Conservation (phyloP, 1,284 basidiomycete species). For the Irpex lacteus region DNA sequence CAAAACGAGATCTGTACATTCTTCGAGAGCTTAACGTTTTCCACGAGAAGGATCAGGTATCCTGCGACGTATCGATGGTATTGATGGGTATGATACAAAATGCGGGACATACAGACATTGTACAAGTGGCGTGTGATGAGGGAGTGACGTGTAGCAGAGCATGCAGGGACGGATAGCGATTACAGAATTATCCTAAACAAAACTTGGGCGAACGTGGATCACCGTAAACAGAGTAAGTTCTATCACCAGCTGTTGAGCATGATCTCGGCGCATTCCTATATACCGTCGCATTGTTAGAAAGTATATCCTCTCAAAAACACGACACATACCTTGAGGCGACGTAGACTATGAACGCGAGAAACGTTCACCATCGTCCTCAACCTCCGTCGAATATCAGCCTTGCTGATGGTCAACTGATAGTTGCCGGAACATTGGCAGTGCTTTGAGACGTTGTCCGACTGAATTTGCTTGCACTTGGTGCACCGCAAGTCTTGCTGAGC, state of each 20-base stretch:
- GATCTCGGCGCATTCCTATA: constrained; percentile 54
- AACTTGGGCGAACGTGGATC: background rate
- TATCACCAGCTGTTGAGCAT: constrained; percentile 30
- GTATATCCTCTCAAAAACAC: background rate
- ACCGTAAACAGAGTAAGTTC: background rate
- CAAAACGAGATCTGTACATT: too few species aligned
- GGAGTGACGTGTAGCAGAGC: background rate
- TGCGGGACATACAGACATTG: too few species aligned
- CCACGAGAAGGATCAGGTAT: too few species aligned
- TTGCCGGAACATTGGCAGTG: constrained; percentile 89
- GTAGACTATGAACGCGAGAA: constrained; percentile 68
- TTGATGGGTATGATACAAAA: too few species aligned
- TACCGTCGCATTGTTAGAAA: background rate
- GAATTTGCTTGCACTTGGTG: constrained; percentile 84
- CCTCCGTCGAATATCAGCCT: constrained; percentile 66
- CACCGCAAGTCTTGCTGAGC: constrained; percentile 91
- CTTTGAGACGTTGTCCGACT: constrained; percentile 81
- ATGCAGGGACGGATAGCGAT: background rate
- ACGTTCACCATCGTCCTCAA: constrained; percentile 81
- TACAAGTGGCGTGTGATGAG: background rate
- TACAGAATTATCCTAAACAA: background rate
- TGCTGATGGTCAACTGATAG: constrained; percentile 70
- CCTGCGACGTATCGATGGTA: too few species aligned
- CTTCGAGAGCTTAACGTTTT: too few species aligned
- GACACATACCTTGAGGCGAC: constrained; percentile 57